Evolutionary conservation across 1,284 basidiomycete species (phyloP).

Genomic region (Albatrellus sp.): DNA sequence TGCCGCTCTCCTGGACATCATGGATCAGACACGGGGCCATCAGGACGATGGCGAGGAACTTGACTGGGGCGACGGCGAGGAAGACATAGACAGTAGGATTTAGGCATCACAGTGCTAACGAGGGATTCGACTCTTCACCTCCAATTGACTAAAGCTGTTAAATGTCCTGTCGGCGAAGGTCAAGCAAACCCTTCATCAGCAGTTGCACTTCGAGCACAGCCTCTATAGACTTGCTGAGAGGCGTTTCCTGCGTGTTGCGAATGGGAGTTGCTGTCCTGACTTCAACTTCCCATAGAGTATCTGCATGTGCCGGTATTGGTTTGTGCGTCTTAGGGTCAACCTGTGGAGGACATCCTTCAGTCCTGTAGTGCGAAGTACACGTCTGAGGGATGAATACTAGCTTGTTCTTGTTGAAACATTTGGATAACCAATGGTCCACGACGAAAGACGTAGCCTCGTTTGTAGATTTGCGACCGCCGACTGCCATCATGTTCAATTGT

Average conservation of each 20-base stretch:
- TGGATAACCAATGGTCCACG: constrained; percentile 56
- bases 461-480: constrained; percentile 63
- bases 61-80: constrained; percentile 33
- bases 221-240: constrained; percentile 48
- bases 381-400: constrained; percentile 13
- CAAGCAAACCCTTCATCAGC: constrained; percentile 68
- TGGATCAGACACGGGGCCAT: constrained; percentile 27
- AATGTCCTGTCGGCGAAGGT: constrained; percentile 53
- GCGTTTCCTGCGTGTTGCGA: constrained; percentile 57
- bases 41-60: constrained; percentile 2
- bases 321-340: constrained; percentile 59
- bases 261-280: constrained; percentile 69
- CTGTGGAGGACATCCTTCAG: constrained; percentile 19
- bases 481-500: constrained; percentile 22
- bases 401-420: constrained; percentile 76
- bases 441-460: constrained; percentile 63
- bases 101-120: neutral
- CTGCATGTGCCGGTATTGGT: constrained; percentile 57
- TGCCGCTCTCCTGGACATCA: constrained; percentile 34
- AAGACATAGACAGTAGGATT: constrained; percentile 19
- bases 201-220: constrained; percentile 66
- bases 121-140: neutral
- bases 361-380: no score
- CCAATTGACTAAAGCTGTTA: constrained; percentile 14
- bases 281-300: constrained; percentile 74